Evolutionary conservation across 805 yeast genomes (phyloP), one percentile per base, ranked within the genome.

Genomic region (Starmerella ratchasimensis): DNA sequence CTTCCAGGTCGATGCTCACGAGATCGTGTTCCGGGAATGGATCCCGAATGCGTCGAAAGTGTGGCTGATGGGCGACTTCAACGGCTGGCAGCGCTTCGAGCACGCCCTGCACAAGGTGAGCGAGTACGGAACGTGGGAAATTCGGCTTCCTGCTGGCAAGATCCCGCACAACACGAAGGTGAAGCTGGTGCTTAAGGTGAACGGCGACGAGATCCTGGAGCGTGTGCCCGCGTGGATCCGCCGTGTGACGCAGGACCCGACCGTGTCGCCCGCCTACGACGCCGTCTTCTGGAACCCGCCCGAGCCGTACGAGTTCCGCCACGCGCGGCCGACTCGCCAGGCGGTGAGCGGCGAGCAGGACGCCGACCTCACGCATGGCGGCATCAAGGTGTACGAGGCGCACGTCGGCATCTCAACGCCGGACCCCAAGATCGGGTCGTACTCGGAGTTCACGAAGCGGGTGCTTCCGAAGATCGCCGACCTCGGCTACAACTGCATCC

Each of bases 231-330:
- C 94, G 1, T 90, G 95, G 88, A 74, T 76, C 40, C 64, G 65
- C 19, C 65, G 96, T 37, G 94, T 94, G 9, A 80, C 90, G 2
- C 79, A 74, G 50, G 63, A 66, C 39, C 54, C 61, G 5, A 54
- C 69, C 8, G 62, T 58, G 13, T 57, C 64, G 20, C 62, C 68
- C 4, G 53, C 59, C 30, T 88, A 80, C 55, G 95, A 90, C 47
- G 93, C 88, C 6, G 66, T 93, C 37, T 88, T 82, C 58, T 88
- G 97, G 97, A 81, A 88, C 56, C 96, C 96, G 1, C 55, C 63
- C 1, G 45, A 61, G 18, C 57, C 59, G 14, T 81, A 82, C 56
- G 38, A 51, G 20, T 82, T 80, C 63, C 69, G 76, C 56, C 58
- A 81, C 56, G 37, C 57, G 25, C 65, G 93, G 46, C 95, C 96